phyloP scores from a whole-genome alignment of 768 basidiomycete genomes.

The Kwoniella pini region DNA sequence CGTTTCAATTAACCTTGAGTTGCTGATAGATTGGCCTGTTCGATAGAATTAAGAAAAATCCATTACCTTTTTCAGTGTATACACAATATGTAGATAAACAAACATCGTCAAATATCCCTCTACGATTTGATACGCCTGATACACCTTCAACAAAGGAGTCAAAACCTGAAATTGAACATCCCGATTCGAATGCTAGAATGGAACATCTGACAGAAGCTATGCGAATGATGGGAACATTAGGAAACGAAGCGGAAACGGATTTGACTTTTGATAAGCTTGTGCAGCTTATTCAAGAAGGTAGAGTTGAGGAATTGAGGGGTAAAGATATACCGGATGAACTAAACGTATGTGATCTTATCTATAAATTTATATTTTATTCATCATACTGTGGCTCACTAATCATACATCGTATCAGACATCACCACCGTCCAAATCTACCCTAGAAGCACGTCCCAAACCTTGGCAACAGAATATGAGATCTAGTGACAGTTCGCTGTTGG shows the following conservation, averaged over 20 bases:
- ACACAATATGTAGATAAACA: slow-evolving; percentile 5
- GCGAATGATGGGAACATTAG: slow-evolving; percentile 25
- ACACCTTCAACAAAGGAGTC: neutral
- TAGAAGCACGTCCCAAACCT: slow-evolving; percentile 20
- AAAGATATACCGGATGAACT: slow-evolving; percentile 32
- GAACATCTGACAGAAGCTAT: slow-evolving; percentile 28
- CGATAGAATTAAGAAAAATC: slow-evolving; percentile 15
- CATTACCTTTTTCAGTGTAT: slow-evolving; percentile 29
- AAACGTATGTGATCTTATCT: slow-evolving; percentile 28
- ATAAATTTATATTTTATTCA: neutral
- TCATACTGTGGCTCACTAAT: no score
- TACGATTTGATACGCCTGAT: no score
- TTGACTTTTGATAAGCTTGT: slow-evolving; percentile 35
- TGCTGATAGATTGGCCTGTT: neutral
- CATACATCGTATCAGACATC: slow-evolving; percentile 8
- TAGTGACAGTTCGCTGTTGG: neutral
- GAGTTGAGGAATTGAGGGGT: slow-evolving; percentile 29
- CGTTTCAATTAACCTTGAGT: neutral
- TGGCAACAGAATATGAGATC: slow-evolving; percentile 11
- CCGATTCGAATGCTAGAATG: neutral
- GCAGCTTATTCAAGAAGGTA: slow-evolving; percentile 32
- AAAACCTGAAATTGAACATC: neutral
- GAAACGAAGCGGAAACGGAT: slow-evolving; percentile 3
- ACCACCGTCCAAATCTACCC: slow-evolving; percentile 11
- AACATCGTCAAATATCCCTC: no score